These are phyloP conservation scores for Kwoniella bestiolae DNA, from an alignment of 768 basidiomycete genomes.

Conservation along the genomic window DNA sequence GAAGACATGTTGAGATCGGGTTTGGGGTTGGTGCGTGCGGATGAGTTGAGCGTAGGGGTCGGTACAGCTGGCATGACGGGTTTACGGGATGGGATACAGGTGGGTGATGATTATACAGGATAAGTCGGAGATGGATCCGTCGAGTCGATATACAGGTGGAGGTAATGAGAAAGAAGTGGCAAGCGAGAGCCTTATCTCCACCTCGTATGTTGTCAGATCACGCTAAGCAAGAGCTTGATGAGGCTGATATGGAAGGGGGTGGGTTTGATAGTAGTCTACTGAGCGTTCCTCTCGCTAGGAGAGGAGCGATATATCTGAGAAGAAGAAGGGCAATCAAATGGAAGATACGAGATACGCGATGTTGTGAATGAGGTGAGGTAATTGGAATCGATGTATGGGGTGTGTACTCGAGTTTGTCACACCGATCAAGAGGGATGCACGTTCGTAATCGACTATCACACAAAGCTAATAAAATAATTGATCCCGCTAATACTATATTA, in stretches of 20 bases:
- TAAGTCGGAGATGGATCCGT: not conserved
- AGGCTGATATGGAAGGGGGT: not conserved
- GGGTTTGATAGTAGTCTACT: not conserved
- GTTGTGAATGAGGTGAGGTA: no score
- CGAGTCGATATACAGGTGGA: not conserved
- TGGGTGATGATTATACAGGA: not conserved
- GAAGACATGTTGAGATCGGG: conserved; percentile 23
- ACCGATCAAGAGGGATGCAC: conserved; percentile 7
- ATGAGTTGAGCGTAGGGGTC: not conserved
- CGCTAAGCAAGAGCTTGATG: not conserved
- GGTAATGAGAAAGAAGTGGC: conserved; percentile 7
- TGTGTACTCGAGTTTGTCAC: no score
- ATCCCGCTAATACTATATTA: conserved; percentile 20
- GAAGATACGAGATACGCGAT: not conserved
- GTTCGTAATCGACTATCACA: conserved; percentile 9
- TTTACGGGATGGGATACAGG: not conserved
- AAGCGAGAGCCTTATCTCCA: not conserved
- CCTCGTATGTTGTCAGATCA: not conserved
- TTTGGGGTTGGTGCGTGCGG: conserved; percentile 4
- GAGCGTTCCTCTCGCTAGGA: conserved; percentile 18
- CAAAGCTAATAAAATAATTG: not conserved
- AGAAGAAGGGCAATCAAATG: not conserved
- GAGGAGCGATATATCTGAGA: conserved; percentile 17
- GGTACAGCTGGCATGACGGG: conserved; percentile 22
- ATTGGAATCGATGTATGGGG: conserved; percentile 1